These are phyloP conservation scores for Xylaria palmicola DNA, from an alignment of 495 filamentous ascomycete genomes.

Conservation along the genomic window DNA sequence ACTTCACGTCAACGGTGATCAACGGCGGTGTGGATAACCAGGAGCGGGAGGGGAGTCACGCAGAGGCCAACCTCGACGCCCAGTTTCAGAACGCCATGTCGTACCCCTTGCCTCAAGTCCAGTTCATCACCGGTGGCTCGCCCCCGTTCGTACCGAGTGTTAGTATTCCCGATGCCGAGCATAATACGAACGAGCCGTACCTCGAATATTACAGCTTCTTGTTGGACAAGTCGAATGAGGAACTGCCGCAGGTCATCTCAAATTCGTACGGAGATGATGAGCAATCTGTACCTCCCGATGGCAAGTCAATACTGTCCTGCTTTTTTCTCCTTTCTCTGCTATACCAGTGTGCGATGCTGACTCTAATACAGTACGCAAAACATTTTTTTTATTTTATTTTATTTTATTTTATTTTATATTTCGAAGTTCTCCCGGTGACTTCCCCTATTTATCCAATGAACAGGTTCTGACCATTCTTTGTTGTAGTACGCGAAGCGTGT, in stretches of 20 bases:
- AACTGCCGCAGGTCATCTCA: conserved; percentile 67
- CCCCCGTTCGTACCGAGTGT: conserved; percentile 60
- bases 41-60: conserved; percentile 32
- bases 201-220: conserved; percentile 59
- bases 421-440: background rate
- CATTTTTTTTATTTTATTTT: too few species aligned
- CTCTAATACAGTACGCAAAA: background rate
- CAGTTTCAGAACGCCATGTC: conserved; percentile 62
- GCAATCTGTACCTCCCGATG: conserved; percentile 34
- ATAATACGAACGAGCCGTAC: conserved; percentile 70
- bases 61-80: conserved; percentile 70
- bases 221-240: conserved; percentile 21
- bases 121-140: conserved; percentile 63
- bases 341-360: background rate
- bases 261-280: conserved; percentile 75
- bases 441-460: background rate
- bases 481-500: conserved; percentile 57
- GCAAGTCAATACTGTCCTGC: background rate
- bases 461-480: background rate
- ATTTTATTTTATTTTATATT: background rate
- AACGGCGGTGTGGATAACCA: conserved; percentile 55
- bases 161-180: conserved; percentile 46
- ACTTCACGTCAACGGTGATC: conserved; percentile 53
- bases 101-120: conserved; percentile 55
- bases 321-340: background rate